Conservation (phyloP, 129 eudicot species). For the Chrysanthemum makinoi region DNA sequence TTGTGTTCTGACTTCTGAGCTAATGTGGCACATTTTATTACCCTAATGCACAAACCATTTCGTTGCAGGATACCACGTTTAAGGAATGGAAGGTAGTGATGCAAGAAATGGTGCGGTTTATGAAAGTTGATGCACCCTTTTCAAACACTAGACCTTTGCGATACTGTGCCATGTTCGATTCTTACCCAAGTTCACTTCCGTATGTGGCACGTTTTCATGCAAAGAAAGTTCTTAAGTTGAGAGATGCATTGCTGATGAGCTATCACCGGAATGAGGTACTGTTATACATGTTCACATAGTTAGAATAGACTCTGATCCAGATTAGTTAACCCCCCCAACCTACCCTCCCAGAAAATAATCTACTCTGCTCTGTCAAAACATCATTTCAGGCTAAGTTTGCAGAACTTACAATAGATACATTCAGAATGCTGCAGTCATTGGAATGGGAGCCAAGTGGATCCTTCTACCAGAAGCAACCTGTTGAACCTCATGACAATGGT, state of each 20-base stretch:
- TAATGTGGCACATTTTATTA: too few relatives aligned
- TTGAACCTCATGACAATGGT: slow-evolving; percentile 61
- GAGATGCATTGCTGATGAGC: slow-evolving; percentile 85
- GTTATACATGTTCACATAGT: slow-evolving; percentile 19
- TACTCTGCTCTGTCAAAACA: not conserved
- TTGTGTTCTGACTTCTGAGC: too few relatives aligned
- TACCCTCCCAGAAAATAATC: not conserved
- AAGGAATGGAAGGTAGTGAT: slow-evolving; percentile 93
- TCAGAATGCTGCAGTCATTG: slow-evolving; percentile 95
- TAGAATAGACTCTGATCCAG: too few relatives aligned
- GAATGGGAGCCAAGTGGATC: slow-evolving; percentile 99
- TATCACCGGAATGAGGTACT: slow-evolving; percentile 93
- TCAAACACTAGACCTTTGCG: slow-evolving; percentile 65
- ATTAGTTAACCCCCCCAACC: too few relatives aligned
- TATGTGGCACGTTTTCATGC: slow-evolving; percentile 91
- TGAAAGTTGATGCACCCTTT: slow-evolving; percentile 52
- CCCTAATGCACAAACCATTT: not conserved
- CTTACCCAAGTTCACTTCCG: slow-evolving; percentile 72
- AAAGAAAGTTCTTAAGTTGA: slow-evolving; percentile 79
- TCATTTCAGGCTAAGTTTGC: slow-evolving; percentile 85
- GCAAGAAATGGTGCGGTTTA: slow-evolving; percentile 84
- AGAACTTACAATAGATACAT: slow-evolving; percentile 83
- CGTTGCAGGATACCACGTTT: slow-evolving; percentile 66
- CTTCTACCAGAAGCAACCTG: slow-evolving; percentile 67
- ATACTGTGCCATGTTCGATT: slow-evolving; percentile 71